Evolutionary conservation across 768 basidiomycete genomes (phyloP), one percentile per base, ranked within the genome.

Genomic region (Kwoniella botswanensis): DNA sequence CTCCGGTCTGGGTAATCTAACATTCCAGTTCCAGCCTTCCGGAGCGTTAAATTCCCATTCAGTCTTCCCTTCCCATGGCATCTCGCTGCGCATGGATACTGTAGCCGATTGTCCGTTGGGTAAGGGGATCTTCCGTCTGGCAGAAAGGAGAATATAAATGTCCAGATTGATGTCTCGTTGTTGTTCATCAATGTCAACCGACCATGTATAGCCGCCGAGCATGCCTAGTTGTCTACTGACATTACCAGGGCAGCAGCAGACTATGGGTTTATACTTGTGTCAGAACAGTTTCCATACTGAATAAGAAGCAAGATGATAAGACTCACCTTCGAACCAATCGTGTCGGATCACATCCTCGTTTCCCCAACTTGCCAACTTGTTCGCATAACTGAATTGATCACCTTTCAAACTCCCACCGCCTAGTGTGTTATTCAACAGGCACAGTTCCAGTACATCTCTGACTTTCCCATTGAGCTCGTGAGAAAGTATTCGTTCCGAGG

Each of bases 251-350:
- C 77, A 78, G 42, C 77, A 78, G 71, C 77, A 78, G 41, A 76
- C 75, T 76, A 55, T 7, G n/a, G n/a, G n/a, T 57, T 24, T 50
- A 10, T 17, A 5, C 35, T 5, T 35, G 7, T 35, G 35, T 35
- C 35, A 35, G 35, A 5, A 35, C 6, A 35, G 35, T 6, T 35
- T 4, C 6, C 35, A 6, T 35, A 35, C 11, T n/a, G 18, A 44
- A 29, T 2, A 26, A n/a, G 18, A 26, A 57, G 35, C 7, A 29
- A 15, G 43, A 24, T n/a, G 12, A n/a, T 3, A 13, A 50, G 56
- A 67, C 77, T 72, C 53, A 78, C 77, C 77, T 60, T 76, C 74
- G 59, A 76, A 79, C 77, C 77, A 79, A 46, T 76, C 75, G 2
- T 54, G 61, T 60, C 77, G 65, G 22, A 56, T 65, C 13, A 71